Conservation (phyloP, 305 asterid species). For the Andrographis paniculata region DNA sequence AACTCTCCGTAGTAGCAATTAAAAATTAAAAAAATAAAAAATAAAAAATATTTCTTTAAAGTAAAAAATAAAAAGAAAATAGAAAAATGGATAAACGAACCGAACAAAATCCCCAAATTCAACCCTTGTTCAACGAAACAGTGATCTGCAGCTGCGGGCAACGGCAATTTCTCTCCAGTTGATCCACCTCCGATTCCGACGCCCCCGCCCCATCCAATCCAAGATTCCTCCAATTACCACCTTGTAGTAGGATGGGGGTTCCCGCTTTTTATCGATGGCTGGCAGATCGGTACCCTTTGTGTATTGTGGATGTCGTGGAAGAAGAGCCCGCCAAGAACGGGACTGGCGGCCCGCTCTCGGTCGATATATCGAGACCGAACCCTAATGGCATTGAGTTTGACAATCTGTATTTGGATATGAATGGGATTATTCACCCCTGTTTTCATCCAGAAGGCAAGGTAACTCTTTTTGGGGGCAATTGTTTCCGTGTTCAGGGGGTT, state of each 20-base stretch:
- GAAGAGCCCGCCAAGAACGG: constrained; percentile 46
- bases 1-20: too few relatives aligned
- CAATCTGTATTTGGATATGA: constrained; percentile 92
- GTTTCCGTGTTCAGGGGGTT: too few relatives aligned
- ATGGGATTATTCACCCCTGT: constrained; percentile 97
- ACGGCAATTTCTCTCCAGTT: not conserved
- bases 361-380: constrained; percentile 64
- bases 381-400: constrained; percentile 96
- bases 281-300: constrained; percentile 85
- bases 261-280: constrained; percentile 96
- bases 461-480: constrained; percentile 4
- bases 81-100: not conserved
- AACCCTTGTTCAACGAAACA: not conserved
- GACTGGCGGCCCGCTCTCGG: constrained; percentile 26
- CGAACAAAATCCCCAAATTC: not conserved
- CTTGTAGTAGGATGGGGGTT: constrained; percentile 60
- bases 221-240: not conserved
- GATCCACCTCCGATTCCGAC: not conserved
- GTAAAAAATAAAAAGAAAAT: too few relatives aligned
- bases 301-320: constrained; percentile 80
- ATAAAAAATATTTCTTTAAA: too few relatives aligned
- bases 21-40: not conserved
- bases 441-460: constrained; percentile 99
- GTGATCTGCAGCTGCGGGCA: not conserved
- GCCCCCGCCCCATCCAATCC: not conserved